Evolutionary conservation across 2,329 filamentous ascomycete species (phyloP), one percentile per base, ranked within the genome.

Genomic region (Arthrobotrys conoides): DNA sequence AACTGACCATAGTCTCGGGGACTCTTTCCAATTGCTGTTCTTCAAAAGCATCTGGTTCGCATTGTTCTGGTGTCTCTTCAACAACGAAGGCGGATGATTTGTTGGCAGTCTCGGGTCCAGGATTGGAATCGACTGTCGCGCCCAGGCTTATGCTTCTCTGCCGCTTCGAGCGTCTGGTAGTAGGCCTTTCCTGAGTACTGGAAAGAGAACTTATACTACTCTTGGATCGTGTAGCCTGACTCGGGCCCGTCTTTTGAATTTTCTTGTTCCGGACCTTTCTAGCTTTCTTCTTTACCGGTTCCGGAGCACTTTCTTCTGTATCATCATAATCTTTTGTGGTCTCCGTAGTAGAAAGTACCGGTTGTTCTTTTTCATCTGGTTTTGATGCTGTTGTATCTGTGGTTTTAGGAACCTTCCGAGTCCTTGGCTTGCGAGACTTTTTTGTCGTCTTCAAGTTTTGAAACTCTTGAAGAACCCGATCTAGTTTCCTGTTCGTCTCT

Each of bases 101-200:
- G 3, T 48, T 55, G 16, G 16, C 2, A 38, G 18, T 67, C 20
- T 10, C 3, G 30, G 3, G 33, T 16, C 20, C 18, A 16, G 72
- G 51, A 9, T 51, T 68, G 27, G 30, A 18, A 9, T 72, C 75
- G 3, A 57, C 18, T 2, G 55, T n/a, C 1, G 44, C 27, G 8
- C 51, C 53, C 3, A 72, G 53, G 20, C 73, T 71, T 16, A 68
- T 44, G 44, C 68, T 68, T 20, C 73, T 71, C 9, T 71, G 51
- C 33, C 73, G 46, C 33, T 51, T 71, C 5, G 67, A 63, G 12
- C 61, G 69, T n/a, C 51, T 55, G 20, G 57, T 4, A 5, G 16
- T 18, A 1, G 30, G 44, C 27, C 5, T 36, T 59, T 41, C n/a
- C 14, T 38, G 51, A 14, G 18, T 65, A 9, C 36, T 30, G 8